A percentile compares a stretch with the other conserved stretches of the same genome.
Evolutionary conservation across 139 green algal species (phyloP).

Genomic region (Pseudopediastrum boryanum): DNA sequence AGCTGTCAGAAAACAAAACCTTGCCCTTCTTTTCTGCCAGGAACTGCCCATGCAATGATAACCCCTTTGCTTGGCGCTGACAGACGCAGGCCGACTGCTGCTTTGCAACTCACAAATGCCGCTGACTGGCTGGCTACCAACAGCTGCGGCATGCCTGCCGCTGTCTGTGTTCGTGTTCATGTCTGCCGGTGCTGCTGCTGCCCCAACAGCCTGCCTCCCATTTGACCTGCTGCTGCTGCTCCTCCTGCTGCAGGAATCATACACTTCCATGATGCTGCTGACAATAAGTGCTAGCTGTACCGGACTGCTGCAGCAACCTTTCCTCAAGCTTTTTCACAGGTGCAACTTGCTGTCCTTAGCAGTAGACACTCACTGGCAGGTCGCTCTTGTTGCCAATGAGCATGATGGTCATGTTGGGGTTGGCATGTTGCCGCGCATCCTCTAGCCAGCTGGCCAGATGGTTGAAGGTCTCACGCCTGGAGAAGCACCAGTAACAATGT

Average conservation of each 20-base stretch:
- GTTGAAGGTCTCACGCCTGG: slow-evolving; percentile 96
- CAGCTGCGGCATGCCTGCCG: neutral
- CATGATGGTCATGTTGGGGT: slow-evolving; percentile 99
- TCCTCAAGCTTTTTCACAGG: too few species aligned
- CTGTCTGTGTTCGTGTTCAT: slow-evolving; percentile 9
- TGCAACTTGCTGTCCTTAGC: too few species aligned
- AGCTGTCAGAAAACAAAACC: too few species aligned
- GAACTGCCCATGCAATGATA: too few species aligned
- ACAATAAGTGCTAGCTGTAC: too few species aligned
- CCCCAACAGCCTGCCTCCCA: neutral
- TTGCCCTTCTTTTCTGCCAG: too few species aligned
- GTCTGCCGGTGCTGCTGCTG: neutral
- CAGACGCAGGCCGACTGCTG: too few species aligned
- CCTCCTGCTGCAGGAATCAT: slow-evolving; percentile 4
- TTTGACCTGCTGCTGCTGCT: slow-evolving; percentile 3
- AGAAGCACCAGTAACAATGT: neutral
- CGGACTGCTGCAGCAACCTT: too few species aligned
- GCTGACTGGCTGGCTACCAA: too few species aligned
- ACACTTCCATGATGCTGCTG: too few species aligned
- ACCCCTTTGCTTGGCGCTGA: too few species aligned
- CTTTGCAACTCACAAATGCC: too few species aligned
- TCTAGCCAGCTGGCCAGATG: slow-evolving; percentile 98
- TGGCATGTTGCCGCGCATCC: slow-evolving; percentile 98
- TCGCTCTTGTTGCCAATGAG: slow-evolving; percentile 99
- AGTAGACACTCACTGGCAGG: slow-evolving; percentile 81